Base-by-base conservation (phyloP, 805 yeast genomes). In the Cyberlindnera samutprakarnensis region DNA sequence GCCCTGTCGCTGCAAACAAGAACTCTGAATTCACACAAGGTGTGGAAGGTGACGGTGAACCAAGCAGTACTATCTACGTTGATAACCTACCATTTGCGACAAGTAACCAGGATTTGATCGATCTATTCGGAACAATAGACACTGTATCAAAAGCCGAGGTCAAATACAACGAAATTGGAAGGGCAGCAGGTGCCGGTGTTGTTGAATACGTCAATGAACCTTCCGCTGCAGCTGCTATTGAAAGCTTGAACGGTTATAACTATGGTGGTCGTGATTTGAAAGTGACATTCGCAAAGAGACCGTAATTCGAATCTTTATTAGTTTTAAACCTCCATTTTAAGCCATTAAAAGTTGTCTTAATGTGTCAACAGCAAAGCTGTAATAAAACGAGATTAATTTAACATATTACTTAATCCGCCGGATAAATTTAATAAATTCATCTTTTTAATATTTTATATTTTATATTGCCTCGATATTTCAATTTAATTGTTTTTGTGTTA, bases 21-120 rank as follows among this genome's bases (percentile, higher is more conserved):
- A 23, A 38, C 38, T 51, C 75, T 23, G 76, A 64, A 7, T 83
- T 86, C 54, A 74, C 87, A 11, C 72, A 68, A 28, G 79, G 76
- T 34, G 87, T 82, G 26, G 47, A 54, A 7, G 83, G 80, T 2
- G 61, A 66, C 27, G 86, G 85, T 26, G 70, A 61, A 24, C 75
- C 73, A 30, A 78, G 75, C 30, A 71, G 64, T 21, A 66, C 72
- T 15, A 70, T 90, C 27, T 81, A 61, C 51, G 87, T 82, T 15
- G 69, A 68, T 27, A 90, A 90, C 62, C 64, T 90, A 51, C 97
- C 97, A 19, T 85, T 74, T 68, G 79, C 87, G 32, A 88, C 96
- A n/a, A 74, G 86, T 20, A 77, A 78, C 43, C 77, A 79, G 36
- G 96, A 90, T 57, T 68, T 90, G 43, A 73, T 66, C 42, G 96